Conservation (phyloP, 148 eudicot genomes). For the Rheum nobile region DNA sequence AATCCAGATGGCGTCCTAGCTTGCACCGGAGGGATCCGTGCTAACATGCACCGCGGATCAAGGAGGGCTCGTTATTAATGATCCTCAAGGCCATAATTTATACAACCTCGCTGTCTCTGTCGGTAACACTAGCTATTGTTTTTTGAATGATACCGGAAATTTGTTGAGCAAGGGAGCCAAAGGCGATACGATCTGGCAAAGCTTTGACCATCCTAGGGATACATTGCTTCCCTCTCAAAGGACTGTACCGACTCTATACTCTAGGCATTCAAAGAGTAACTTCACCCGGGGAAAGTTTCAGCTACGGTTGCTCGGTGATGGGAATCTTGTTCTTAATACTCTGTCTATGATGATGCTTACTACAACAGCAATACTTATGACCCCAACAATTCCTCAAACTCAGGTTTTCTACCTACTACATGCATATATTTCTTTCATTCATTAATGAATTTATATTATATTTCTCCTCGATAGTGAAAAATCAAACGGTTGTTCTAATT, state of each 20-base stretch:
- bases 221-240: conserved; percentile 36
- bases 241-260: conserved; percentile 13
- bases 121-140: conserved; percentile 10
- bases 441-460: no score
- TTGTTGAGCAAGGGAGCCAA: conserved; percentile 15
- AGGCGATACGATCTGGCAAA: conserved; percentile 23
- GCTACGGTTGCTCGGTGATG: conserved; percentile 13
- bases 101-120: neutral
- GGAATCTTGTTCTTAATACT: conserved; percentile 24
- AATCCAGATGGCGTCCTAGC: conserved; percentile 11
- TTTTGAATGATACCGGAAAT: conserved; percentile 43
- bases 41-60: conserved; percentile 16
- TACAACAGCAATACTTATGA: conserved; percentile 12
- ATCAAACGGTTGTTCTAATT: no score
- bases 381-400: neutral
- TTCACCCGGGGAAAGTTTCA: conserved; percentile 35
- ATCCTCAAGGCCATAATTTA: conserved; percentile 23
- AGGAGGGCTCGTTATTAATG: conserved; percentile 41
- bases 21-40: conserved; percentile 24
- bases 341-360: conserved; percentile 15
- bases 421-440: no score
- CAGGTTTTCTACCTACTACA: neutral
- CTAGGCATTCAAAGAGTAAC: conserved; percentile 19
- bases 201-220: conserved; percentile 31
- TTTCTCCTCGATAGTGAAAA: no score